Conservation (phyloP, 257 asterid species). For the Craterostigma plantagineum region DNA sequence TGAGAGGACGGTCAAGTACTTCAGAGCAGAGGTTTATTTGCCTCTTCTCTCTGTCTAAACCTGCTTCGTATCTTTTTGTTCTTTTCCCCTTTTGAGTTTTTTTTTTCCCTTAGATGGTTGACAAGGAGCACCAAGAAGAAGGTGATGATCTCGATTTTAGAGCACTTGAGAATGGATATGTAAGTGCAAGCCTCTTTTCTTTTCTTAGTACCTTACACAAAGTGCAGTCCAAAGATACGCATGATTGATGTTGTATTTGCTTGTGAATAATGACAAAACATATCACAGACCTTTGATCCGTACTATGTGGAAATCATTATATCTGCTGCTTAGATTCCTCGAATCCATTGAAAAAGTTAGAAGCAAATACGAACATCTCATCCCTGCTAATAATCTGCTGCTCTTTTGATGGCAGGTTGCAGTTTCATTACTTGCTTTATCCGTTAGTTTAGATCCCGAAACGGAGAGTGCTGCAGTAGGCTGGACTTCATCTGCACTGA, state of each 20-base stretch:
- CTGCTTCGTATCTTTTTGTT: background rate
- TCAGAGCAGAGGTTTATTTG: slow-evolving; percentile 73
- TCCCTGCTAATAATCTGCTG: no score
- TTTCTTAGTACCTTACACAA: background rate
- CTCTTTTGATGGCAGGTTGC: slow-evolving; percentile 29
- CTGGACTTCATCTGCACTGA: no score
- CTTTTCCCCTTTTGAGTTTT: background rate
- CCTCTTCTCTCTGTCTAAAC: background rate
- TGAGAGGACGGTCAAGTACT: slow-evolving; percentile 49
- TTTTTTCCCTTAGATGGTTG: slow-evolving; percentile 57
- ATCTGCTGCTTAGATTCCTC: background rate
- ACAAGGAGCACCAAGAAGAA: slow-evolving; percentile 50
- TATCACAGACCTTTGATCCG: background rate
- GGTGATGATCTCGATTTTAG: slow-evolving; percentile 66
- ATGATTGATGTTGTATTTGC: no score
- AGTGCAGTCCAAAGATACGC: background rate
- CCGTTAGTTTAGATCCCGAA: slow-evolving; percentile 23
- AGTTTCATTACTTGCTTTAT: slow-evolving; percentile 30
- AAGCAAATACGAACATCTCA: no score
- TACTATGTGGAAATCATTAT: background rate
- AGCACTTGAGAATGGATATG: slow-evolving; percentile 79
- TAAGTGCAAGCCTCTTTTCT: slow-evolving; percentile 19
- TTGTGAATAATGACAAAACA: background rate
- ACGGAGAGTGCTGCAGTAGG: slow-evolving; percentile 29
- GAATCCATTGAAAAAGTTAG: no score